A percentile compares a stretch with the other conserved stretches of the same genome.
Conservation (phyloP, 106 monocot species). For the Amphibolis antarctica region DNA sequence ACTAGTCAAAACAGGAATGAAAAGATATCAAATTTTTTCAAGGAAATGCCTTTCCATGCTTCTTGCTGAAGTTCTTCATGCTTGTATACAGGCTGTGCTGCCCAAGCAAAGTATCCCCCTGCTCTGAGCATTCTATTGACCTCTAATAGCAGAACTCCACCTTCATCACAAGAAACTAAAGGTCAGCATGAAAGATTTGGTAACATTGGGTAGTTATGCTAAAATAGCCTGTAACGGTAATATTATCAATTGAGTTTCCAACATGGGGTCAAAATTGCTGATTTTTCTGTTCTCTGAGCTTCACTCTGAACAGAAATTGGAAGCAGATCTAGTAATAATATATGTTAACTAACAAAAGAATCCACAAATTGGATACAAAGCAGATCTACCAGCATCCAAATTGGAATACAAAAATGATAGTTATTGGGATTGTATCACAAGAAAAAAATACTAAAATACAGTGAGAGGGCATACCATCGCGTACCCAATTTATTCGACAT, state of each 20-base stretch:
- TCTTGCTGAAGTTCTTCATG: conserved; percentile 78
- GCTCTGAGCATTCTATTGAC: conserved; percentile 93
- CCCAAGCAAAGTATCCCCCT: conserved; percentile 96
- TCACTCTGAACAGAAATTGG: too few relatives aligned
- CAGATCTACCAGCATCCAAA: too few relatives aligned
- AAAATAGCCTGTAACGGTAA: not conserved
- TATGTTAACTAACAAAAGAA: too few relatives aligned
- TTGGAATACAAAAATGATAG: too few relatives aligned
- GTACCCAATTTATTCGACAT: conserved; percentile 82
- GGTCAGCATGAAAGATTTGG: not conserved
- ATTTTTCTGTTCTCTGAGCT: too few relatives aligned
- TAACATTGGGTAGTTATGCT: too few relatives aligned
- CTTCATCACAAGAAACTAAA: conserved; percentile 27
- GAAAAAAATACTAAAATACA: not conserved
- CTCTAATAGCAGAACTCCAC: conserved; percentile 89
- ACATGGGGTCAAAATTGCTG: too few relatives aligned
- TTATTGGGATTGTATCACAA: not conserved
- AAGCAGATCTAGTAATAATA: too few relatives aligned
- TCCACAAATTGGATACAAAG: too few relatives aligned
- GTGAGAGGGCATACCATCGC: conserved; percentile 52
- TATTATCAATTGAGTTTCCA: not conserved
- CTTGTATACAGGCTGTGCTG: conserved; percentile 94
- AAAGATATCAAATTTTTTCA: not conserved
- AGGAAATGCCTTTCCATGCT: conserved; percentile 62
- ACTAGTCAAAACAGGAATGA: not conserved